These are phyloP conservation scores for Iris pallida DNA, from an alignment of 116 monocot genomes.

Conservation along the genomic window DNA sequence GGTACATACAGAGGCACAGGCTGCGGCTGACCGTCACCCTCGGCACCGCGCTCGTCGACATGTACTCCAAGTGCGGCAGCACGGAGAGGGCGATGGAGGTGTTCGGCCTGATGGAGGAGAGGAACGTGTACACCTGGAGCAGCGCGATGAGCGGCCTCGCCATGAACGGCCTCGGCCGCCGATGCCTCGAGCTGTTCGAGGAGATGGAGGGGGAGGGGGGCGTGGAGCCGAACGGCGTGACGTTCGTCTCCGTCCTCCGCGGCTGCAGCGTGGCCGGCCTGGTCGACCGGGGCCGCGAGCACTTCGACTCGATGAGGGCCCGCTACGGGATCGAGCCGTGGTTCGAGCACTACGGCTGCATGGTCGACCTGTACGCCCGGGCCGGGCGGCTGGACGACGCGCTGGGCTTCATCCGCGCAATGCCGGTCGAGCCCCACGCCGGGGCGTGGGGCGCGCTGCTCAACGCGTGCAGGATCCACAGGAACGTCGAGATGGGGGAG, in stretches of 20 bases:
- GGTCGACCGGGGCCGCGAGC: slow-evolving; percentile 32
- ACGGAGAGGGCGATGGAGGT: slow-evolving; percentile 59
- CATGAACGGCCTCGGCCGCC: slow-evolving; percentile 47
- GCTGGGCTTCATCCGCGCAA: slow-evolving; percentile 34
- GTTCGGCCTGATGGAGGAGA: slow-evolving; percentile 59
- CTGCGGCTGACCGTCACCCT: slow-evolving; percentile 34
- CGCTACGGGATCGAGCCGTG: slow-evolving; percentile 43
- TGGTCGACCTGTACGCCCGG: slow-evolving; percentile 75
- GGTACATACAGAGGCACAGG: slow-evolving; percentile 27
- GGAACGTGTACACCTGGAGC: slow-evolving; percentile 75
- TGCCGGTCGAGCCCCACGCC: slow-evolving; percentile 58
- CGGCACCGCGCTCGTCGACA: slow-evolving; percentile 72
- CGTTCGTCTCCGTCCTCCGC: slow-evolving; percentile 55
- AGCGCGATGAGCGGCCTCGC: slow-evolving; percentile 64
- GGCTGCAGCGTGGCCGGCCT: slow-evolving; percentile 59
- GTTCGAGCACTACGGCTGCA: slow-evolving; percentile 67
- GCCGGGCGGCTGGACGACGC: slow-evolving; percentile 63
- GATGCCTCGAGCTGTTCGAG: slow-evolving; percentile 48
- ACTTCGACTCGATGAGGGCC: slow-evolving; percentile 47
- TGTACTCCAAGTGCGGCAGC: slow-evolving; percentile 80
- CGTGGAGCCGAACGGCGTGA: slow-evolving; percentile 51
- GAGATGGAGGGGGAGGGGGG: slow-evolving; percentile 41
- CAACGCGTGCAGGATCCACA: slow-evolving; percentile 52
- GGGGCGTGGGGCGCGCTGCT: slow-evolving; percentile 76
- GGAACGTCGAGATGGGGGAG: slow-evolving; percentile 48